Evolutionary conservation across 805 yeast genomes (phyloP).

Genomic region (Brettanomyces naardenensis): DNA sequence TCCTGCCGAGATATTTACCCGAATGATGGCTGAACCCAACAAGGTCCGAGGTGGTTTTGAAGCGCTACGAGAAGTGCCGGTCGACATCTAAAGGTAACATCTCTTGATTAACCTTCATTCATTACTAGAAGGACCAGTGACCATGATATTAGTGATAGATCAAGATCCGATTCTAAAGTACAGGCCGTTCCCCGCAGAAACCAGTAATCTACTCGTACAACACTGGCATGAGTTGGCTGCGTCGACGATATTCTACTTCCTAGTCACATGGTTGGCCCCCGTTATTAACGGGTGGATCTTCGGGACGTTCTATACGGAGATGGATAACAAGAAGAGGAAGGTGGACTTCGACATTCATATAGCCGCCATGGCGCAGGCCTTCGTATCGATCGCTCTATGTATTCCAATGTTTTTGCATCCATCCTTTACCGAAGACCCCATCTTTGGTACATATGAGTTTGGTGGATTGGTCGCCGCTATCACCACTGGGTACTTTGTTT

Average conservation of each 20-base stretch:
- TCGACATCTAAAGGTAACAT: too few relatives aligned
- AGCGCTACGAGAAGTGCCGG: too few relatives aligned
- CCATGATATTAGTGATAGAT: slow-evolving; percentile 11
- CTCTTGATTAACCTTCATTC: too few relatives aligned
- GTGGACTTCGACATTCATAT: slow-evolving; percentile 85
- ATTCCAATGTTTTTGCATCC: slow-evolving; percentile 61
- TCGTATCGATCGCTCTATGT: slow-evolving; percentile 51
- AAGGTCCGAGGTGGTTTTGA: too few relatives aligned
- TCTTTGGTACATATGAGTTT: slow-evolving; percentile 68
- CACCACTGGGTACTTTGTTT: slow-evolving; percentile 79
- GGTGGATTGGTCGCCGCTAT: slow-evolving; percentile 66
- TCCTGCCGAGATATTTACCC: too few relatives aligned
- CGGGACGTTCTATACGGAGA: slow-evolving; percentile 44
- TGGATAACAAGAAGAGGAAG: slow-evolving; percentile 36
- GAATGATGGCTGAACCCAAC: too few relatives aligned
- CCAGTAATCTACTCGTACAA: slow-evolving; percentile 35
- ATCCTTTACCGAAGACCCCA: slow-evolving; percentile 37
- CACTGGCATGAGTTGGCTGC: slow-evolving; percentile 72
- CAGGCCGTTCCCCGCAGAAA: slow-evolving; percentile 37
- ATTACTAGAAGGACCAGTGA: too few relatives aligned
- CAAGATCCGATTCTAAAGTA: slow-evolving; percentile 37
- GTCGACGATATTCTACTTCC: slow-evolving; percentile 53
- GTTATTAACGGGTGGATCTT: slow-evolving; percentile 38
- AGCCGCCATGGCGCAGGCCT: slow-evolving; percentile 79
- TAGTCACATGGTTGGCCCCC: slow-evolving; percentile 47